Evolutionary conservation across 495 filamentous ascomycete species (phyloP).

Genomic region (Talaromyces liani): DNA sequence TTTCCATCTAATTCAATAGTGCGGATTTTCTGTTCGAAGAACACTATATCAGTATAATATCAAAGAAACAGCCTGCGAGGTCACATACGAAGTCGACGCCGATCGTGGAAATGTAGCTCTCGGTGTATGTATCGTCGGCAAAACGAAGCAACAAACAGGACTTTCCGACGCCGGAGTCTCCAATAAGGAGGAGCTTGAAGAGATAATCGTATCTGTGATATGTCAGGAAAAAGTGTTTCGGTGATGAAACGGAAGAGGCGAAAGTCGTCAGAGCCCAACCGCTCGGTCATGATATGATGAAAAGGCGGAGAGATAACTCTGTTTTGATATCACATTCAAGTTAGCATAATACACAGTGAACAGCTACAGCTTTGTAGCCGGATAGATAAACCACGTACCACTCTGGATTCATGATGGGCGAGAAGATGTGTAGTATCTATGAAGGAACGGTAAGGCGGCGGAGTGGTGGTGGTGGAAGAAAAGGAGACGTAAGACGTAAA

Average conservation of each 20-base stretch:
- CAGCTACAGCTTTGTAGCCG: not conserved
- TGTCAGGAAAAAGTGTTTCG: not conserved
- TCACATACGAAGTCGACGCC: slow-evolving; percentile 92
- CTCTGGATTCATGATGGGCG: slow-evolving; percentile 85
- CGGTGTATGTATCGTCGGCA: slow-evolving; percentile 99
- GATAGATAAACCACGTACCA: slow-evolving; percentile 54
- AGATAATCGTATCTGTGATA: slow-evolving; percentile 94
- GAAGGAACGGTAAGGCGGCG: not conserved
- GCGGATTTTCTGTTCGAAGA: slow-evolving; percentile 79
- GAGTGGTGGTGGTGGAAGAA: not conserved
- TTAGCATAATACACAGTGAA: not conserved
- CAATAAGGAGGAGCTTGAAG: slow-evolving; percentile 99
- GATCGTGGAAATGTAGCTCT: slow-evolving; percentile 99
- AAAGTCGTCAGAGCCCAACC: not conserved
- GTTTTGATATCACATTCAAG: not conserved
- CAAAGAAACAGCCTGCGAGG: slow-evolving; percentile 1
- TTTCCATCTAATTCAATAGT: slow-evolving; percentile 99
- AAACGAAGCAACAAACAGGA: slow-evolving; percentile 96
- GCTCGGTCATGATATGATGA: not conserved
- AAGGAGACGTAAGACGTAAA: slow-evolving; percentile 1
- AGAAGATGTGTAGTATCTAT: slow-evolving; percentile 1
- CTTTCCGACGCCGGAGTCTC: slow-evolving; percentile 99
- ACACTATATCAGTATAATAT: slow-evolving; percentile 6
- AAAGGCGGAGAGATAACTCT: slow-evolving; percentile 4
- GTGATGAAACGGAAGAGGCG: not conserved